Conservation (phyloP, 768 basidiomycete genomes). For the Naganishia vishniacii region DNA sequence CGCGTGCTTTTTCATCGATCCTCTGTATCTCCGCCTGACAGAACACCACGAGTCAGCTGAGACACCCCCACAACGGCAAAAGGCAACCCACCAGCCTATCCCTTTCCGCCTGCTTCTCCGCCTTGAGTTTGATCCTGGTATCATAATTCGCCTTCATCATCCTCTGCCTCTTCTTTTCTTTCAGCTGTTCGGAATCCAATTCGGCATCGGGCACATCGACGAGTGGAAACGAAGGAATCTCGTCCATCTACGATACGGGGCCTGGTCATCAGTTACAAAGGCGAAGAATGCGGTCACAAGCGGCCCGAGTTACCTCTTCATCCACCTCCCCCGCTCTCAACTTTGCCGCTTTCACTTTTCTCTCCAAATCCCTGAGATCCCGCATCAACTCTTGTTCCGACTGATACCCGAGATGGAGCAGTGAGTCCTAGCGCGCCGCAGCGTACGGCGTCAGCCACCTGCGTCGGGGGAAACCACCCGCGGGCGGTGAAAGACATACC, state of each 20-base stretch:
- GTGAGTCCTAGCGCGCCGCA: conserved; percentile 55
- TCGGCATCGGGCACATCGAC: conserved; percentile 87
- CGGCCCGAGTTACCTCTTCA: conserved; percentile 36
- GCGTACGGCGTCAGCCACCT: too few relatives aligned
- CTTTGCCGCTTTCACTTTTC: conserved; percentile 67
- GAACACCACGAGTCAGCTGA: neutral
- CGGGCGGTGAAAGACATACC: too few relatives aligned
- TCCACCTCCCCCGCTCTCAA: conserved; percentile 21
- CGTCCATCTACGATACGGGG: conserved; percentile 14
- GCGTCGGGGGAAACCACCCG: too few relatives aligned
- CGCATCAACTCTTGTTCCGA: conserved; percentile 59
- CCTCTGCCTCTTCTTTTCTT: conserved; percentile 90
- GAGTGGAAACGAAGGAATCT: conserved; percentile 65
- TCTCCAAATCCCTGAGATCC: conserved; percentile 36
- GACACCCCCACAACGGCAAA: neutral
- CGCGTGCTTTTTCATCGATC: conserved; percentile 70
- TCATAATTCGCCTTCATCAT: conserved; percentile 90
- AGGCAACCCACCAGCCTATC: conserved; percentile 49
- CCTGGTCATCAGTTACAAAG: neutral
- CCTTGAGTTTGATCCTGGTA: conserved; percentile 71
- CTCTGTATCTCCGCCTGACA: conserved; percentile 53
- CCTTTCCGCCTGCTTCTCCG: conserved; percentile 80
- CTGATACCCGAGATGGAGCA: conserved; percentile 65
- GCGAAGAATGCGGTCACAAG: too few relatives aligned
- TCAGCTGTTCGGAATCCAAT: conserved; percentile 82